Evolutionary conservation across 2,329 filamentous ascomycete genomes (phyloP).

Genomic region (Beauveria varroae): DNA sequence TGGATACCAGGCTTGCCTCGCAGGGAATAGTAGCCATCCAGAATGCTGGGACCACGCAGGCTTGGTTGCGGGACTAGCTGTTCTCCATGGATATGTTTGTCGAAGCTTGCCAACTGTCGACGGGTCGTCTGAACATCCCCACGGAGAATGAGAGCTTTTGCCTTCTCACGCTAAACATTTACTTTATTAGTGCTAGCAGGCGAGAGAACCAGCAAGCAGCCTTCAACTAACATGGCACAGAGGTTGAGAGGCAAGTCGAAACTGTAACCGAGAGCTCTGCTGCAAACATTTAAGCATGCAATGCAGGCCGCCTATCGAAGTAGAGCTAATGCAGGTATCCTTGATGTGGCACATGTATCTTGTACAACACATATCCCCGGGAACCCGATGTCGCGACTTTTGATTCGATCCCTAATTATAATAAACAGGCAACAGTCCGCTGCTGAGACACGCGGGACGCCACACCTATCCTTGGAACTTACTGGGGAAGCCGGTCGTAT

Average conservation of each 20-base stretch:
- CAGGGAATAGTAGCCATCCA: background rate
- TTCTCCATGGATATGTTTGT: background rate
- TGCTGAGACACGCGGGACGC: background rate
- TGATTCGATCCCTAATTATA: background rate
- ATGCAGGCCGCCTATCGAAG: background rate
- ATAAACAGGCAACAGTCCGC: background rate
- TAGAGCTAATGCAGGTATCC: background rate
- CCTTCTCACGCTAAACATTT: background rate
- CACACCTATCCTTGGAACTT: background rate
- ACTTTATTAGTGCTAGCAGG: background rate
- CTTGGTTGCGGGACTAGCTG: background rate
- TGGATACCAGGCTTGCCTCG: background rate
- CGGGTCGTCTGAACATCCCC: background rate
- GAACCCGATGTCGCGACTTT: background rate
- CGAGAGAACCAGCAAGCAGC: background rate
- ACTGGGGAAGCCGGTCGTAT: background rate
- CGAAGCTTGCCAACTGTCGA: background rate
- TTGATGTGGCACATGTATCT: background rate
- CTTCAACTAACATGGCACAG: background rate
- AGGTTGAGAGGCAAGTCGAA: background rate
- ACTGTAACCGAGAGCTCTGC: background rate
- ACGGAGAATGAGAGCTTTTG: background rate
- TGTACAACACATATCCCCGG: background rate
- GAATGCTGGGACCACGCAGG: background rate
- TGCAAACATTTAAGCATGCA: background rate